Conservation (phyloP, 164 flowering plant genomes). For the Aristolochia contorta region DNA sequence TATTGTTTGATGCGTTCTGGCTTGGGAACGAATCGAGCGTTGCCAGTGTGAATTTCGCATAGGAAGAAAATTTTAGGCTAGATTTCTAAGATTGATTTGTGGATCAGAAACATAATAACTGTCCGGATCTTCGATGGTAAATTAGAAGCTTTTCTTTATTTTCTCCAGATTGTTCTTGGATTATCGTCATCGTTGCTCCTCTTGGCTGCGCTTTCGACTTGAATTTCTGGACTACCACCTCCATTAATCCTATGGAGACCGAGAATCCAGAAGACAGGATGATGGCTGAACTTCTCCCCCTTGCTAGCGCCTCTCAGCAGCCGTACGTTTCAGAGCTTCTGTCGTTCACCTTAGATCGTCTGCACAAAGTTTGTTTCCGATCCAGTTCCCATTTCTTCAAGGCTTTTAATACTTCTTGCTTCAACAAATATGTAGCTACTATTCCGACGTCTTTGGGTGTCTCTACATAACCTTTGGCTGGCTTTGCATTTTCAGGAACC, state of each 20-base stretch:
- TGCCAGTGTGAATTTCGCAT: no score
- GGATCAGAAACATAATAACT: no score
- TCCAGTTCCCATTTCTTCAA: no score
- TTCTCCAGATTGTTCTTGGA: no score
- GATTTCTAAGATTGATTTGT: no score
- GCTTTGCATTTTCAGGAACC: conserved; percentile 48
- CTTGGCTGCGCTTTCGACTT: neutral
- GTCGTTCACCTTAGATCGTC: conserved; percentile 98
- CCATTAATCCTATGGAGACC: neutral
- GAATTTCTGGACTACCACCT: conserved; percentile 22
- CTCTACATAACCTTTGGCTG: neutral
- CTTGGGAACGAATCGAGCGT: no score
- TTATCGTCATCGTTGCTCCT: neutral
- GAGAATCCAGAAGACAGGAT: conserved; percentile 25
- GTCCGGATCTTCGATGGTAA: no score
- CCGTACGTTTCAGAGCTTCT: conserved; percentile 97
- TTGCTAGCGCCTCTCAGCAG: conserved; percentile 70
- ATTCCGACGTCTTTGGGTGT: neutral
- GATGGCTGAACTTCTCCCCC: conserved; percentile 41
- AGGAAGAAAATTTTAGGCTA: no score
- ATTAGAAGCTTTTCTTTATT: no score
- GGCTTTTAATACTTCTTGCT: neutral
- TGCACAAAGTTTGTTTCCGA: conserved; percentile 55
- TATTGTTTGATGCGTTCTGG: no score
- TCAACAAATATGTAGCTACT: neutral